Conservation (phyloP, 768 basidiomycete genomes). For the Collybia sordida region DNA sequence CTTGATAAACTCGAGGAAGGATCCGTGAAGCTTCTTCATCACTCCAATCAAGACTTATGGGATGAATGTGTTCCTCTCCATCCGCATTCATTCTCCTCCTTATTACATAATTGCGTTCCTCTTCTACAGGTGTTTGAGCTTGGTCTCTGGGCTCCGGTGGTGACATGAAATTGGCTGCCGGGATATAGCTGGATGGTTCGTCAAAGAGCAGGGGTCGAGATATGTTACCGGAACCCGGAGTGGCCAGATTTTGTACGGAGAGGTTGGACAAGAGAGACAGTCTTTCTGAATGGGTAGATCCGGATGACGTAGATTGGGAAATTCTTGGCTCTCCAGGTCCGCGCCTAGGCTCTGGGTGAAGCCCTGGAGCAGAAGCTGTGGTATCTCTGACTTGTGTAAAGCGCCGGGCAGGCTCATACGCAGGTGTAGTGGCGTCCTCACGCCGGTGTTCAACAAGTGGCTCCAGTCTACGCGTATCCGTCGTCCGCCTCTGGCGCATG, state of each 20-base stretch:
- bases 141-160: conserved; percentile 6
- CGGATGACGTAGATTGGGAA: conserved; percentile 20
- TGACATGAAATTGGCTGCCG: conserved; percentile 11
- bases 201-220: conserved; percentile 38
- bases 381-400: conserved; percentile 7
- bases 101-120: conserved; percentile 32
- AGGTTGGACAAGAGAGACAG: conserved; percentile 42
- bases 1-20: conserved; percentile 16
- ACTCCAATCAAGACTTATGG: conserved; percentile 38
- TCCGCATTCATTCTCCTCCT: conserved; percentile 32
- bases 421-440: conserved; percentile 15
- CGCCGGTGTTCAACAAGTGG: conserved; percentile 8
- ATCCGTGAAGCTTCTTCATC: conserved; percentile 36
- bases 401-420: conserved; percentile 16
- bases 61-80: conserved; percentile 39
- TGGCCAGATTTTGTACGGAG: conserved; percentile 37
- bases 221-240: conserved; percentile 28
- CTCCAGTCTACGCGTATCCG: conserved; percentile 19
- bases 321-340: conserved; percentile 13
- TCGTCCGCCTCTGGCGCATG: conserved; percentile 18
- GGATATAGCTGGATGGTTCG: conserved; percentile 35
- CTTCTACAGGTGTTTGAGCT: conserved; percentile 6
- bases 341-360: not conserved
- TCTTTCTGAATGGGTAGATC: conserved; percentile 23
- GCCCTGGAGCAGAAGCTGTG: conserved; percentile 2